Percentiles rank a stretch among this genome's conserved stretches.
These are phyloP conservation scores for Aquanectria penicillioides DNA, from an alignment of 2,329 filamentous ascomycete species.

Conservation along the genomic window DNA sequence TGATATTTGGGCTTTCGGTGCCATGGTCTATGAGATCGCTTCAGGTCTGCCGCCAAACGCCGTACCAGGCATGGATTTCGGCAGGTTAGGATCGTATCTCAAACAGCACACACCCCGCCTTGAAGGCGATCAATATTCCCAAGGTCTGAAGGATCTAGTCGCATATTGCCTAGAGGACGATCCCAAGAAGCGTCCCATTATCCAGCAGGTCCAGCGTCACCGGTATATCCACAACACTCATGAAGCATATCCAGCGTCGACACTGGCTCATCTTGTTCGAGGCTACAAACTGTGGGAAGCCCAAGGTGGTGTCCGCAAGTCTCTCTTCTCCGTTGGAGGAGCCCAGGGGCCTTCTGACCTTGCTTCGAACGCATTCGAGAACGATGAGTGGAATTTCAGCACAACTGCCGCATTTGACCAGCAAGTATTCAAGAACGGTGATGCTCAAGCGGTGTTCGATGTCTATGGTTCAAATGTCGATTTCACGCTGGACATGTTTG, in stretches of 20 bases:
- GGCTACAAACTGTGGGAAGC: slow-evolving; percentile 81
- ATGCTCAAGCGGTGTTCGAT: slow-evolving; percentile 68
- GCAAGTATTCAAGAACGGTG: slow-evolving; percentile 62
- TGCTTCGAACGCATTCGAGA: slow-evolving; percentile 56
- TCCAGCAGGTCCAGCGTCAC: slow-evolving; percentile 76
- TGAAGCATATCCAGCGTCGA: slow-evolving; percentile 70
- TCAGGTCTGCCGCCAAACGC: slow-evolving; percentile 80
- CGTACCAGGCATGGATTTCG: slow-evolving; percentile 58
- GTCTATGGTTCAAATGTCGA: slow-evolving; percentile 69
- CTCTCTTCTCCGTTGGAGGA: slow-evolving; percentile 69
- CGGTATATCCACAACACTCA: slow-evolving; percentile 73
- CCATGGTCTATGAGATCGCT: slow-evolving; percentile 83
- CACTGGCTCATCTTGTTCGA: slow-evolving; percentile 72
- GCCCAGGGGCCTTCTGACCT: slow-evolving; percentile 63
- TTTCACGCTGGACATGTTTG: slow-evolving; percentile 56
- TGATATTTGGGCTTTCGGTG: slow-evolving; percentile 88
- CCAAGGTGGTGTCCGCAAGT: slow-evolving; percentile 75
- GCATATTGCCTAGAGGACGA: slow-evolving; percentile 78
- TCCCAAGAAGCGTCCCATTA: slow-evolving; percentile 73
- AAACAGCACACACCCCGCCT: slow-evolving; percentile 73
- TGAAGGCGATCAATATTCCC: slow-evolving; percentile 76
- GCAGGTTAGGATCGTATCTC: slow-evolving; percentile 65
- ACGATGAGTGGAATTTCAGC: slow-evolving; percentile 75
- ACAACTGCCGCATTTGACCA: slow-evolving; percentile 73
- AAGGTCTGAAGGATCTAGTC: slow-evolving; percentile 74